These are phyloP conservation scores for Wickerhamomyces queroliae DNA, from an alignment of 805 yeast genomes.

Conservation along the genomic window DNA sequence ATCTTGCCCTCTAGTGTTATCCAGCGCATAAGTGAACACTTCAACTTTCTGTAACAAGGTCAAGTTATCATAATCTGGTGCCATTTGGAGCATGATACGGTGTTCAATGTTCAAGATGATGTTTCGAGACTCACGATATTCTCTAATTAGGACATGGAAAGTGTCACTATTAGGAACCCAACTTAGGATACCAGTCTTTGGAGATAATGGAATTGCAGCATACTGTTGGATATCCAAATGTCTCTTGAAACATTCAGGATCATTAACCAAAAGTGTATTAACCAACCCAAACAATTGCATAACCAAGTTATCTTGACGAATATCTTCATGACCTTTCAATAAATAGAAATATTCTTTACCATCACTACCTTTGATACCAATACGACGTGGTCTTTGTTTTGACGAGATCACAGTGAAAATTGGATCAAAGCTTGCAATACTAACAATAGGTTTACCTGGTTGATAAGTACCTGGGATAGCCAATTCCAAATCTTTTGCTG, in stretches of 20 bases:
- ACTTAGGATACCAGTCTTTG: slow-evolving; percentile 92
- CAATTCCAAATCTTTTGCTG: slow-evolving; percentile 71
- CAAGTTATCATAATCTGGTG: slow-evolving; percentile 86
- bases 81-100: slow-evolving; percentile 95
- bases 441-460: slow-evolving; percentile 73
- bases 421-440: slow-evolving; percentile 74
- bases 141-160: slow-evolving; percentile 86
- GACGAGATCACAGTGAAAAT: slow-evolving; percentile 84
- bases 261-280: slow-evolving; percentile 80
- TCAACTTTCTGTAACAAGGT: slow-evolving; percentile 91
- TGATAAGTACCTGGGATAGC: slow-evolving; percentile 94
- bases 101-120: slow-evolving; percentile 89
- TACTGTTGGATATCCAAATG: slow-evolving; percentile 89
- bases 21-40: slow-evolving; percentile 92
- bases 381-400: slow-evolving; percentile 90
- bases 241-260: slow-evolving; percentile 93
- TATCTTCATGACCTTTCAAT: slow-evolving; percentile 95
- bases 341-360: slow-evolving; percentile 83
- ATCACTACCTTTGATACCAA: slow-evolving; percentile 78
- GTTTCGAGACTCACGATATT: slow-evolving; percentile 87
- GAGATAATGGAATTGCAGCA: slow-evolving; percentile 93
- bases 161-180: slow-evolving; percentile 99
- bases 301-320: slow-evolving; percentile 93
- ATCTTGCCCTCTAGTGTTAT: slow-evolving; percentile 95
- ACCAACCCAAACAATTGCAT: slow-evolving; percentile 97